Conservation (phyloP, 2,329 filamentous ascomycete genomes). For the Microascus cirrosus region DNA sequence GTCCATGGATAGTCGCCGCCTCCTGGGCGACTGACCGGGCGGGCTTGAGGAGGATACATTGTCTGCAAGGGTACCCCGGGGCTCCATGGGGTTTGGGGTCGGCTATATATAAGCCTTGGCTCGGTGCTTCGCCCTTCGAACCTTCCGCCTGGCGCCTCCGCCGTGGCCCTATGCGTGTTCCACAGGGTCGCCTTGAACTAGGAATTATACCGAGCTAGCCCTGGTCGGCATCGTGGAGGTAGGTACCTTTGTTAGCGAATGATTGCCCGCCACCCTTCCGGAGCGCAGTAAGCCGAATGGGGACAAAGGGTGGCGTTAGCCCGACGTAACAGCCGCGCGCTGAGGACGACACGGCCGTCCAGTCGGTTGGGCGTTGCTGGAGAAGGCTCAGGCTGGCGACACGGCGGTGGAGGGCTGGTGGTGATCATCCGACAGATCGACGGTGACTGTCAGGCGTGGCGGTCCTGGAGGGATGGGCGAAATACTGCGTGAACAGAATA, state of each 20-base stretch:
- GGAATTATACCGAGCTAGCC: constrained; percentile 4
- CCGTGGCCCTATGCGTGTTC: not conserved
- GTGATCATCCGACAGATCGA: constrained; percentile 5
- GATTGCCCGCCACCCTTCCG: not conserved
- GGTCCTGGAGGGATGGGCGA: not conserved
- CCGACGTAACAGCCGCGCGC: not conserved
- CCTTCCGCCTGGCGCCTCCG: not conserved
- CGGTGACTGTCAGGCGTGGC: not conserved
- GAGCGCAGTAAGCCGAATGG: not conserved
- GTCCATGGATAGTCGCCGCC: constrained; percentile 41
- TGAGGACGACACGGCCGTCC: not conserved
- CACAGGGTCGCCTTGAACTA: constrained; percentile 2
- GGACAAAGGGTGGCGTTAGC: not conserved
- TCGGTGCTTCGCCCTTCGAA: constrained; percentile 1
- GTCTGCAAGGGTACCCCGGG: constrained; percentile 8
- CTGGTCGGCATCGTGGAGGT: constrained; percentile 1
- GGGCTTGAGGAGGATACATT: constrained; percentile 15
- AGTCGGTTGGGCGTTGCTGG: not conserved
- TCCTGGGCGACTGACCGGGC: constrained; percentile 23
- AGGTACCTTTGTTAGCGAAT: constrained; percentile 2
- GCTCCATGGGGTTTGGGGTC: constrained; percentile 14
- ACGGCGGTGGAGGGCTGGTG: not conserved
- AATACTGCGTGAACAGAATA: not conserved
- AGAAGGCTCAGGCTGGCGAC: not conserved
- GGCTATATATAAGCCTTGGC: constrained; percentile 4